Evolutionary conservation across 257 asterid species (phyloP).

Genomic region (Primulina huaijiensis): DNA sequence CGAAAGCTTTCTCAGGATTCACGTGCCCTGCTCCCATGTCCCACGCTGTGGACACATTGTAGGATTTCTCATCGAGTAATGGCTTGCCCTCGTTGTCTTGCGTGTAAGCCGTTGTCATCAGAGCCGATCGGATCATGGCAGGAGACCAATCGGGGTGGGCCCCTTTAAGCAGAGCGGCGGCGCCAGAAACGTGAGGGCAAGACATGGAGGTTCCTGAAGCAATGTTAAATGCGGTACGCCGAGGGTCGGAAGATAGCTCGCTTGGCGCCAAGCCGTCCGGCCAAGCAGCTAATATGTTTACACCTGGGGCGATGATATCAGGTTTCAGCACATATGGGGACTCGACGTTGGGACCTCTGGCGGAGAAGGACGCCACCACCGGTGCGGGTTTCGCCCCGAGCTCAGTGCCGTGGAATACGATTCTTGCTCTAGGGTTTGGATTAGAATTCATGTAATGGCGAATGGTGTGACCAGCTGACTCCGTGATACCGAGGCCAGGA

Average conservation of each 20-base stretch:
- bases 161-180: conserved; percentile 75
- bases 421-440: conserved; percentile 52
- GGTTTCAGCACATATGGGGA: conserved; percentile 58
- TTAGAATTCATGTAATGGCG: conserved; percentile 48
- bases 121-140: conserved; percentile 83
- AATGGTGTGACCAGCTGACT: conserved; percentile 39
- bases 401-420: conserved; percentile 60
- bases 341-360: conserved; percentile 70
- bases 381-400: conserved; percentile 78
- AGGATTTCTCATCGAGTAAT: conserved; percentile 55
- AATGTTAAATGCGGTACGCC: conserved; percentile 63
- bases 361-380: conserved; percentile 77
- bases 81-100: conserved; percentile 44
- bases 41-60: conserved; percentile 45
- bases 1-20: conserved; percentile 61
- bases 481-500: conserved; percentile 61
- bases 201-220: conserved; percentile 92
- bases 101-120: conserved; percentile 80
- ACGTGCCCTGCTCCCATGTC: conserved; percentile 85
- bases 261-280: conserved; percentile 61
- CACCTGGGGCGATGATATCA: conserved; percentile 87
- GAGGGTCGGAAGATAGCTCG: conserved; percentile 47
- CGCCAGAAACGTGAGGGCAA: conserved; percentile 86
- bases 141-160: conserved; percentile 95
- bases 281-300: conserved; percentile 89